phyloP scores from a whole-genome alignment of 2,329 filamentous ascomycete species.

The Pyrenophora teres region DNA sequence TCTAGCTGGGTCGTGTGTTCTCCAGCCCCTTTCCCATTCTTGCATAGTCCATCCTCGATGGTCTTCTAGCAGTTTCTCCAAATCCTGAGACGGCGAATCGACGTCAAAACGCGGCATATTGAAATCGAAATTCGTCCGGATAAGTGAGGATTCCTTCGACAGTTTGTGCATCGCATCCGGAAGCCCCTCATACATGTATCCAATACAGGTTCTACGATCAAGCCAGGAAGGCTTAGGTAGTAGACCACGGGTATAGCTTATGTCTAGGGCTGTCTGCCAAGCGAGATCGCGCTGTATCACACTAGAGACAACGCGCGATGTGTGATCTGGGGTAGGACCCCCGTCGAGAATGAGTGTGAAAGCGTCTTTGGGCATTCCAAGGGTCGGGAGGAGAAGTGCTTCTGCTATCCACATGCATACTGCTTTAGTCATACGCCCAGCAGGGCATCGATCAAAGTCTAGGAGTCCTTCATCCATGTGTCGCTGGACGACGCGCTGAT shows the following conservation, averaged over 20 bases:
- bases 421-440: no score
- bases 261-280: neutral
- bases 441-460: no score
- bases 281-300: neutral
- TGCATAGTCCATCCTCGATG: neutral
- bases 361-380: neutral
- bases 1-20: neutral
- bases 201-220: neutral
- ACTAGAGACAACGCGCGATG: neutral
- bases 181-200: neutral
- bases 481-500: neutral
- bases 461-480: neutral
- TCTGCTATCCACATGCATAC: no score
- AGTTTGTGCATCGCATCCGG: neutral
- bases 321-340: neutral
- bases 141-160: neutral
- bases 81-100: neutral
- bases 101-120: neutral
- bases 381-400: no score
- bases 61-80: neutral
- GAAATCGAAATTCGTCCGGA: neutral
- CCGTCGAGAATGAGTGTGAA: constrained; percentile 15
- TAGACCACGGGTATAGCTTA: neutral
- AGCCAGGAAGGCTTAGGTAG: neutral
- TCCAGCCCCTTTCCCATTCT: neutral